Base-by-base conservation (phyloP, 1,139 yeast species). In the Candida sojae region DNA sequence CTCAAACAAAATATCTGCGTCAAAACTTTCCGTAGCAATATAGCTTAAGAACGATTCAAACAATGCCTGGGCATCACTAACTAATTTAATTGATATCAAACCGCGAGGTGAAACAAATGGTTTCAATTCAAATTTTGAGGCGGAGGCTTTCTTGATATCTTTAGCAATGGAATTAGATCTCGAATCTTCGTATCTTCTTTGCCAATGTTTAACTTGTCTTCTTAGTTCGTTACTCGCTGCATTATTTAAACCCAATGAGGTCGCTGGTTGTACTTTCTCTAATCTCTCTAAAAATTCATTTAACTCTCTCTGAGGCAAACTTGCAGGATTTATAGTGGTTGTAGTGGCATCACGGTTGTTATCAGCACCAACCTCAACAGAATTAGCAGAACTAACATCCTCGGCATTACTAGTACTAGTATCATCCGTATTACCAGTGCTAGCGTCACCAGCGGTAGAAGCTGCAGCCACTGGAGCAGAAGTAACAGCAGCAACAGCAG, bases 1-100 rank as follows among this genome's bases (percentile, higher is more conserved):
- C 34, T 82, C 84, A 60, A 86, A 86, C 35, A 85, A 60, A 3
- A 66, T 48, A 49, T 74, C 77, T 1, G 78, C 57, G 50, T 76
- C 72, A 39, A 64, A 53, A n/a, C 61, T 57, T 13, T 62, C 61
- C n/a, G 62, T 67, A 48, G 69, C 62, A 46, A 80, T 56, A 48
- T 68, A 68, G 2, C 61, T 50, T 9, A 77, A 56, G 47, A 80
- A 70, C 0, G 79, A 59, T 48, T 82, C 85, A 10, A 80, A 62
- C 34, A 76, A 64, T 1, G 82, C 64, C 53, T 77, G 79, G 38
- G 82, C 70, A 38, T 73, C 73, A 6, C 80, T 64, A 1, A 82
- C 73, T 33, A 71, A 61, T 40, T 68, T 64, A 42, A 75, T 57
- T 4, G 86, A 72, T 35, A 83, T 65, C 32, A 73, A 58, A 1